These are phyloP conservation scores for Fragaria vesca DNA, from an alignment of 306 rosid species.

Conservation along the genomic window DNA sequence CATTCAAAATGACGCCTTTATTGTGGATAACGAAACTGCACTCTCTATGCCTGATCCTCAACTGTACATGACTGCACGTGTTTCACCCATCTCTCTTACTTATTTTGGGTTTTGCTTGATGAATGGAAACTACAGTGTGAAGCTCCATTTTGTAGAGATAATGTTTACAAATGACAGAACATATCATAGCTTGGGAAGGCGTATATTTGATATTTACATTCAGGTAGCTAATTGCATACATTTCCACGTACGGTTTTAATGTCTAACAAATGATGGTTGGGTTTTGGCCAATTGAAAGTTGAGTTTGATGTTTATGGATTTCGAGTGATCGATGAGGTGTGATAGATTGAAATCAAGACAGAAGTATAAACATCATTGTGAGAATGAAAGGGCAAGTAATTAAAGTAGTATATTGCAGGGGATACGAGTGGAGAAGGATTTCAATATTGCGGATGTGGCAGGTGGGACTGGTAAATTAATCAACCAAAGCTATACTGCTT, in stretches of 20 bases:
- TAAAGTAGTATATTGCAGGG: slow-evolving; percentile 29
- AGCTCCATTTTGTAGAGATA: slow-evolving; percentile 43
- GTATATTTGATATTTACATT: slow-evolving; percentile 38
- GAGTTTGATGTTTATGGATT: no score
- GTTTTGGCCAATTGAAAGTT: no score
- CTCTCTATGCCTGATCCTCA: slow-evolving; percentile 31
- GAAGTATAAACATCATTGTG: not conserved
- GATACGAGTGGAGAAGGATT: slow-evolving; percentile 28
- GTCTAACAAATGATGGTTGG: no score
- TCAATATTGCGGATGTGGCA: slow-evolving; percentile 50
- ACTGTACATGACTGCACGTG: slow-evolving; percentile 52
- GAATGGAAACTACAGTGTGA: slow-evolving; percentile 34
- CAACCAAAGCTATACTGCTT: not conserved
- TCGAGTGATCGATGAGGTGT: no score
- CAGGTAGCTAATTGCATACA: slow-evolving; percentile 24
- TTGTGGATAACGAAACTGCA: not conserved
- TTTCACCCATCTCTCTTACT: slow-evolving; percentile 60
- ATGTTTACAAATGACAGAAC: slow-evolving; percentile 21
- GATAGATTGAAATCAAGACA: no score
- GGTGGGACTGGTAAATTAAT: slow-evolving; percentile 26
- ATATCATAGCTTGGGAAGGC: slow-evolving; percentile 43
- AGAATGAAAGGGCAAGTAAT: not conserved
- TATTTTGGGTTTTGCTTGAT: slow-evolving; percentile 37
- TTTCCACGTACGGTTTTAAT: not conserved
- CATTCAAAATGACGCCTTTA: not conserved